Conservation (phyloP, 768 basidiomycete species). For the Floccularia luteovirens region DNA sequence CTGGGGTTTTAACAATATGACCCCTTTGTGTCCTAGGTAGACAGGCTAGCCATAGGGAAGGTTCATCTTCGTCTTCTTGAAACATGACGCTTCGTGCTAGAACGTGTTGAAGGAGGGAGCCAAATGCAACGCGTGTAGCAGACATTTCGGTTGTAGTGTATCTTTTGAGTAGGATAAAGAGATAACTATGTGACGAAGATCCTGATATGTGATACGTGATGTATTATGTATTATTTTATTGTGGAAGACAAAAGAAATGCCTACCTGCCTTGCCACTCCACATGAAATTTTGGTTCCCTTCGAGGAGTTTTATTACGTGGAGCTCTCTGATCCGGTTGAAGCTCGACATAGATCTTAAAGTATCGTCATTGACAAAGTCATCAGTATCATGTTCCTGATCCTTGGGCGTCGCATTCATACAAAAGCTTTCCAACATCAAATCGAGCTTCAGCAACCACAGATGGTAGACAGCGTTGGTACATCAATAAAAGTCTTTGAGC, state of each 20-base stretch:
- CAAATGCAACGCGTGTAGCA: constrained; percentile 41
- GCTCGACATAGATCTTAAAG: no score
- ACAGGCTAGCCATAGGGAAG: constrained; percentile 64
- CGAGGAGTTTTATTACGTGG: constrained; percentile 70
- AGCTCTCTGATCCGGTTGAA: constrained; percentile 55
- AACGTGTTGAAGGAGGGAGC: constrained; percentile 50
- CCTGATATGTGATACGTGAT: constrained; percentile 15
- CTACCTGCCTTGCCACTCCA: constrained; percentile 73
- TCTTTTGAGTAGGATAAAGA: constrained; percentile 65
- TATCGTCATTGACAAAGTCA: no score
- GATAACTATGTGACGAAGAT: constrained; percentile 50
- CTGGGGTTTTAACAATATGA: constrained; percentile 33
- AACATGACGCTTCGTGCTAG: constrained; percentile 73
- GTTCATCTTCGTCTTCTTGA: constrained; percentile 67
- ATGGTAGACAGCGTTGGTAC: constrained; percentile 74
- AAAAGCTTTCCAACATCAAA: constrained; percentile 86
- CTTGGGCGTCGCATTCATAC: no score
- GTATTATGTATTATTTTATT: neutral
- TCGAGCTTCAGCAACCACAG: constrained; percentile 65
- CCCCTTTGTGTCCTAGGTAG: constrained; percentile 41
- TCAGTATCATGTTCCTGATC: constrained; percentile 17
- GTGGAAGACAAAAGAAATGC: constrained; percentile 11
- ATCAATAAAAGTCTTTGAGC: constrained; percentile 79
- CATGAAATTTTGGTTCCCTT: constrained; percentile 69
- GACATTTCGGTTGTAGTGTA: constrained; percentile 42